Percentiles rank a stretch among this genome's conserved stretches.
Evolutionary conservation across 1,284 basidiomycete genomes (phyloP).

Genomic region (Abortiporus biennis): DNA sequence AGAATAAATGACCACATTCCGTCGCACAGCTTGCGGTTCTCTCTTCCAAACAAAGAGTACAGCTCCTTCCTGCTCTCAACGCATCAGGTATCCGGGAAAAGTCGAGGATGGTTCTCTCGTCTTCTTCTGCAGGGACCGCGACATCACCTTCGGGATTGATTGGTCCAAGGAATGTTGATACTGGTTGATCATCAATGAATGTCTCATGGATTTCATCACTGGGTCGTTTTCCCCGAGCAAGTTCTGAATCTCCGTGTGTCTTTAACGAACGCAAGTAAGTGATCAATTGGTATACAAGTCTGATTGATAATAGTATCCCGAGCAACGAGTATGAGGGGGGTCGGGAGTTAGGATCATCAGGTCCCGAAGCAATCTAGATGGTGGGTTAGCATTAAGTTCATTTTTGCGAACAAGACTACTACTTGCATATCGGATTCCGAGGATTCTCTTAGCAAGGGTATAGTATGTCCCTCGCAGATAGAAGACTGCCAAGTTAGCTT

Average conservation of each 20-base stretch:
- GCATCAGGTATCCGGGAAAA: constrained; percentile 44
- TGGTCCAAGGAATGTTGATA: constrained; percentile 52
- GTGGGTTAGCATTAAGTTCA: not conserved
- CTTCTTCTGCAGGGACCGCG: constrained; percentile 57
- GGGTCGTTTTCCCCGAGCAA: constrained; percentile 25
- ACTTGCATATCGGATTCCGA: constrained; percentile 71
- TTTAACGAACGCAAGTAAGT: constrained; percentile 31
- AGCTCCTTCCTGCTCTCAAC: constrained; percentile 62
- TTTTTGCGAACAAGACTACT: not conserved
- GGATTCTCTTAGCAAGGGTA: constrained; percentile 64
- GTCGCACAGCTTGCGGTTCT: constrained; percentile 78
- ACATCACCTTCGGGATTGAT: constrained; percentile 46
- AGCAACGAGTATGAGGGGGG: constrained; percentile 84
- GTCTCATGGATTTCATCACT: constrained; percentile 37
- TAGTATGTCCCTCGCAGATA: constrained; percentile 80
- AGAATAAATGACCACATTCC: constrained; percentile 93
- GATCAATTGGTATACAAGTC: constrained; percentile 62
- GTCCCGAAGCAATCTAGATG: constrained; percentile 63
- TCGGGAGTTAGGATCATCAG: constrained; percentile 62
- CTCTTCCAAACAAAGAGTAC: constrained; percentile 84
- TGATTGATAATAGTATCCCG: constrained; percentile 68
- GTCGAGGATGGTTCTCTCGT: constrained; percentile 60
- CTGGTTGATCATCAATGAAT: constrained; percentile 59
- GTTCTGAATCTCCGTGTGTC: constrained; percentile 13
- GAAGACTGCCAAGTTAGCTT: constrained; percentile 79